These are phyloP conservation scores for Aphanomyces cochlioides DNA, from an alignment of 352 stramenopile species.

Conservation along the genomic window DNA sequence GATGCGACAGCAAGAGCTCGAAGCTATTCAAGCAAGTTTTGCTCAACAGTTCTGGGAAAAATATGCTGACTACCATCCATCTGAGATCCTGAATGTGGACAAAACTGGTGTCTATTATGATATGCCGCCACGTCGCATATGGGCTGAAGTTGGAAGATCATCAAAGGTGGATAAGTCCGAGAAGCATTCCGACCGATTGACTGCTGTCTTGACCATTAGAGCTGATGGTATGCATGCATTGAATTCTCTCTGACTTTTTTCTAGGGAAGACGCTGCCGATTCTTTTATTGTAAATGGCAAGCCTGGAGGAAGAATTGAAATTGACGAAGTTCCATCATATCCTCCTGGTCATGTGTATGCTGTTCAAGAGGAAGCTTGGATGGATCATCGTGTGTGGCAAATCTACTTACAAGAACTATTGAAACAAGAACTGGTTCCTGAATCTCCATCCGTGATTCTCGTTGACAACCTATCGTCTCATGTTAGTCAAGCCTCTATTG, in stretches of 20 bases:
- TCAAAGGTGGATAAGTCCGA: background rate
- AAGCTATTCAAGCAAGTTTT: background rate
- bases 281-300: background rate
- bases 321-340: background rate
- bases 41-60: background rate
- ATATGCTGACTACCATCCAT: background rate
- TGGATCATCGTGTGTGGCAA: background rate
- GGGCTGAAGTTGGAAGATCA: background rate
- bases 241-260: background rate
- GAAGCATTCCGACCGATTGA: background rate
- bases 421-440: background rate
- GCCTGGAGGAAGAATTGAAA: slow-evolving; percentile 1
- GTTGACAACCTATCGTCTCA: slow-evolving; percentile 17
- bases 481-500: slow-evolving; percentile 3
- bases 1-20: background rate
- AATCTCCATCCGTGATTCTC: background rate
- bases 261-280: background rate
- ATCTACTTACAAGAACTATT: background rate
- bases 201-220: background rate
- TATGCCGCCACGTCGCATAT: background rate
- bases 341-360: slow-evolving; percentile 3
- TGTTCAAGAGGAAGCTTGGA: slow-evolving; percentile 1
- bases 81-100: background rate
- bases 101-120: background rate
- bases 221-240: too few relatives aligned